phyloP scores from a whole-genome alignment of 2,329 filamentous ascomycete species.

The Diplodia scrobiculata region DNA sequence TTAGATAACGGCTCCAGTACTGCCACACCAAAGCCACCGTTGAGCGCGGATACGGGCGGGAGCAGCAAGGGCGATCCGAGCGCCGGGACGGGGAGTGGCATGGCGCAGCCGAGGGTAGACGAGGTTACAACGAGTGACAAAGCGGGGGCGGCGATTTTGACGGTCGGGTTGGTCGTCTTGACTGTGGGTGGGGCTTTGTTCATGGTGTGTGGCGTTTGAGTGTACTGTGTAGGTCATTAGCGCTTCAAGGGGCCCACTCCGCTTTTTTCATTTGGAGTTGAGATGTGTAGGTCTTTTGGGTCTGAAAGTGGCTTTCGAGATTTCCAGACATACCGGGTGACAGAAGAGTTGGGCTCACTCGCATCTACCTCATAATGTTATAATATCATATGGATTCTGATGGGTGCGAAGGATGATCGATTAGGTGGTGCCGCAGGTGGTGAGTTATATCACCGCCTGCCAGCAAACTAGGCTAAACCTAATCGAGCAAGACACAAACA shows the following conservation, averaged over 20 bases:
- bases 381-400: no score
- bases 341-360: no score
- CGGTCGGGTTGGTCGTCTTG: constrained; percentile 33
- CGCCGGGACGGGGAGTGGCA: constrained; percentile 41
- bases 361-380: no score
- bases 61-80: constrained; percentile 52
- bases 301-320: no score
- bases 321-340: no score
- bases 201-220: background rate
- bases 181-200: constrained; percentile 2
- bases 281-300: no score
- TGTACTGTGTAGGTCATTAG: background rate
- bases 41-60: constrained; percentile 55
- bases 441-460: no score
- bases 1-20: constrained; percentile 21
- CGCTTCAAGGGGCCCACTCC: background rate
- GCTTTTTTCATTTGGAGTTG: no score
- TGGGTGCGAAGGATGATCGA: no score
- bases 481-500: no score
- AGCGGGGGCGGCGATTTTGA: constrained; percentile 40
- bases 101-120: constrained; percentile 32
- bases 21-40: constrained; percentile 40
- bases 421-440: no score
- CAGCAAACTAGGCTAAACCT: no score
- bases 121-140: constrained; percentile 5